phyloP scores from a whole-genome alignment of 1,139 yeast species.

The Lizanozyma gosingica region DNA sequence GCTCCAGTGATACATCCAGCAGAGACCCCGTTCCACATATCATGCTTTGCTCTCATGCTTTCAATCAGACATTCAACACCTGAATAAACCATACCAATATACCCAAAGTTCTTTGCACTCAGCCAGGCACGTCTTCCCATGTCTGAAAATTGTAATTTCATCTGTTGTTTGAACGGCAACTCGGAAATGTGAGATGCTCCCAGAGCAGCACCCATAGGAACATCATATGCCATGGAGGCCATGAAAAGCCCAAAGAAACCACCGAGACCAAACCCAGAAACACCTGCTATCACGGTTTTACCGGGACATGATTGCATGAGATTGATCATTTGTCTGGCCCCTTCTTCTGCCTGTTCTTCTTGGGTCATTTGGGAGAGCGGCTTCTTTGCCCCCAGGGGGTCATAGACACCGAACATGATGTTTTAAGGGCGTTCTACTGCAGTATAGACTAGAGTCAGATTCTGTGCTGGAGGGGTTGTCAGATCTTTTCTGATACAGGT shows the following conservation, averaged over 20 bases:
- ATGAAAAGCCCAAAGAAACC: conserved; percentile 94
- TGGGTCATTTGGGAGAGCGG: conserved; percentile 67
- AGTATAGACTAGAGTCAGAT: not conserved
- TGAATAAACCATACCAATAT: conserved; percentile 85
- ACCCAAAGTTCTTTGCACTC: conserved; percentile 91
- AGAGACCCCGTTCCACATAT: conserved; percentile 80
- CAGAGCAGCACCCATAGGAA: conserved; percentile 54
- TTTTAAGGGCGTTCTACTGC: not conserved
- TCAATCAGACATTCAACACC: conserved; percentile 94
- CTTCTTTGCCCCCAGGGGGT: conserved; percentile 18
- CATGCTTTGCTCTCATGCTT: conserved; percentile 80
- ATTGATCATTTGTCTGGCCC: conserved; percentile 76
- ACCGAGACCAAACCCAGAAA: conserved; percentile 89
- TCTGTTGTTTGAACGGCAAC: conserved; percentile 85
- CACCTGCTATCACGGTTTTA: conserved; percentile 85
- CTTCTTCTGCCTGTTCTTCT: conserved; percentile 88
- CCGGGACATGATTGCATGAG: conserved; percentile 95
- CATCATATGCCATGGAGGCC: conserved; percentile 79
- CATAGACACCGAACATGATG: conserved; percentile 1
- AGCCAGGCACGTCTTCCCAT: conserved; percentile 84
- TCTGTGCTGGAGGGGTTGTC: too few species aligned
- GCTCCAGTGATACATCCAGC: conserved; percentile 96
- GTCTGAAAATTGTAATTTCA: conserved; percentile 83
- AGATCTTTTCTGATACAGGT: too few species aligned
- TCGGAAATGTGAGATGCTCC: conserved; percentile 56